phyloP scores from a whole-genome alignment of 2,329 filamentous ascomycete genomes.

The Plenodomus biglobosus region DNA sequence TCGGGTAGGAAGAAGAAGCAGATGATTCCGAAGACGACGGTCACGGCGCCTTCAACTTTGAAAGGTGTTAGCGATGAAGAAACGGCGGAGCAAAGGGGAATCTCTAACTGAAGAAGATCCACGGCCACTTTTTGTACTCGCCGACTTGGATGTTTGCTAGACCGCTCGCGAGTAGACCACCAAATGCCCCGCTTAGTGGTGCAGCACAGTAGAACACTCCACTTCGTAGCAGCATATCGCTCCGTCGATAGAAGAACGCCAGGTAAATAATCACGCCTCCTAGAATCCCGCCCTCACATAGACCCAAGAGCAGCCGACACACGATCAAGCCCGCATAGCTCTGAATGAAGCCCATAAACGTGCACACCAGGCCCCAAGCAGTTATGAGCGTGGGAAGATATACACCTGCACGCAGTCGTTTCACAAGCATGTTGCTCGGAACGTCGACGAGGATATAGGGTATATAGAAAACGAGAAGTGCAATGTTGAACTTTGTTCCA shows the following conservation, averaged over 20 bases:
- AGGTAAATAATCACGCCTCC: conserved; percentile 48
- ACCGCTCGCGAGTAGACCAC: conserved; percentile 48
- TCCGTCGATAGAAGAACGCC: conserved; percentile 47
- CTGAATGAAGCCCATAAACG: conserved; percentile 48
- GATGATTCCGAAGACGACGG: conserved; percentile 44
- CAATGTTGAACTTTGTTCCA: conserved; percentile 47
- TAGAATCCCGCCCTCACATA: conserved; percentile 47
- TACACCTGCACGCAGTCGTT: conserved; percentile 45
- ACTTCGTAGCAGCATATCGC: conserved; percentile 46
- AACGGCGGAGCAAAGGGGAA: too few relatives aligned
- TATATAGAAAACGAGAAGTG: conserved; percentile 51
- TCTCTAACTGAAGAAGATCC: conserved; percentile 28
- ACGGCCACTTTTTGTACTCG: conserved; percentile 44
- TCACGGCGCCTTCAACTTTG: conserved; percentile 37
- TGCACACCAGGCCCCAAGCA: conserved; percentile 46
- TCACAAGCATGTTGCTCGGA: conserved; percentile 47
- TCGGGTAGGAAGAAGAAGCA: conserved; percentile 58
- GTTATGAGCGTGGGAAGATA: conserved; percentile 47
- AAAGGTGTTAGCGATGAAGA: background rate
- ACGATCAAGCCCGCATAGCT: conserved; percentile 46
- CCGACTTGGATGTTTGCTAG: conserved; percentile 44
- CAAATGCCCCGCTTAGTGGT: conserved; percentile 47
- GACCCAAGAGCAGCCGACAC: conserved; percentile 46
- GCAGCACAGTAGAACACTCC: conserved; percentile 44
- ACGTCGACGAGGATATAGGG: conserved; percentile 48